Conservation (phyloP, 306 rosid genomes). For the Alnus rubra region DNA sequence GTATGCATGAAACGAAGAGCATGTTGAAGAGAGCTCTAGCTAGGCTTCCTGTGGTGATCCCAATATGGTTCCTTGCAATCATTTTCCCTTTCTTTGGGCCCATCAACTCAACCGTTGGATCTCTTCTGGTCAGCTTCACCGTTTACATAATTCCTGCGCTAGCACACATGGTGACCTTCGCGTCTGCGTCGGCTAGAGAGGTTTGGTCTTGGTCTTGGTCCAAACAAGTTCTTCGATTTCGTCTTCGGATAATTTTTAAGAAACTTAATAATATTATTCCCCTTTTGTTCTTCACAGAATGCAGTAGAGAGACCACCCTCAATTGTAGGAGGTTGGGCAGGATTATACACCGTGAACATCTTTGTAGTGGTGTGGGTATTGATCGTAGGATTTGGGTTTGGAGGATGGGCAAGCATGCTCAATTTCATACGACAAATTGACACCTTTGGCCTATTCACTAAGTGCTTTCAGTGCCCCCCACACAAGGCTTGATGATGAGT, state of each 20-base stretch:
- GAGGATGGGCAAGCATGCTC: slow-evolving; percentile 97
- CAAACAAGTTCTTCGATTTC: background rate
- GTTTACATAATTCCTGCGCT: slow-evolving; percentile 96
- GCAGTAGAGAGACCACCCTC: slow-evolving; percentile 94
- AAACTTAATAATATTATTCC: background rate
- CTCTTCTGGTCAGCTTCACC: slow-evolving; percentile 96
- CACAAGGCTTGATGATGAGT: slow-evolving; percentile 57
- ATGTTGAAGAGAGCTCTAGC: slow-evolving; percentile 73
- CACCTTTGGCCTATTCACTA: slow-evolving; percentile 83
- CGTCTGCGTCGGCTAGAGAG: slow-evolving; percentile 82
- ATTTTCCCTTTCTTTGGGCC: slow-evolving; percentile 98
- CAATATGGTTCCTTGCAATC: slow-evolving; percentile 96
- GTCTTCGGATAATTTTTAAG: no score
- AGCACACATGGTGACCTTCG: slow-evolving; percentile 94
- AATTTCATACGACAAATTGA: slow-evolving; percentile 76
- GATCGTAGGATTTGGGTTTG: slow-evolving; percentile 93
- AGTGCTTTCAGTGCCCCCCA: slow-evolving; percentile 91
- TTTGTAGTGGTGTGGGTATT: slow-evolving; percentile 93
- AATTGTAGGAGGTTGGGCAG: slow-evolving; percentile 84
- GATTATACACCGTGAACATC: slow-evolving; percentile 62
- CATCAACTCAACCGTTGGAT: slow-evolving; percentile 93
- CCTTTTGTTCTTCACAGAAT: slow-evolving; percentile 48
- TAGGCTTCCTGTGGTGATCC: slow-evolving; percentile 91
- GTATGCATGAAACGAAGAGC: slow-evolving; percentile 87
- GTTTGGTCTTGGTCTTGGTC: slow-evolving; percentile 29